Evolutionary conservation across 2,329 filamentous ascomycete species (phyloP).

Genomic region (Pseudomassariella vexata): DNA sequence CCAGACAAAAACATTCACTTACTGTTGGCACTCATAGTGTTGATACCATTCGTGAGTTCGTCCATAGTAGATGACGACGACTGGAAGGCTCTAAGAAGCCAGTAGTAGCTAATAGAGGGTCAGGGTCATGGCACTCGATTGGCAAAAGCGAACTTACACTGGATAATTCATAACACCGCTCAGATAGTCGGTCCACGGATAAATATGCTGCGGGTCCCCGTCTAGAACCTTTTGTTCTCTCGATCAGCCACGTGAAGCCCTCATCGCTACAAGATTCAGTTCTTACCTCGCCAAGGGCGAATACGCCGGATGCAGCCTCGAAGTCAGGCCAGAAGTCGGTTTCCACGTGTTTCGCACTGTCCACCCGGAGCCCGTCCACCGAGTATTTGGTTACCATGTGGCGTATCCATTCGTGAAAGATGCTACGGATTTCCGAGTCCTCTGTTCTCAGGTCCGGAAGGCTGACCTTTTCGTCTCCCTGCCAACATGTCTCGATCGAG

Average conservation of each 20-base stretch:
- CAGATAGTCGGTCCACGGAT: constrained; percentile 42
- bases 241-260: no score
- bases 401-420: constrained; percentile 42
- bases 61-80: constrained; percentile 21
- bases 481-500: constrained; percentile 38
- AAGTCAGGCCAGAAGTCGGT: constrained; percentile 42
- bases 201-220: no score
- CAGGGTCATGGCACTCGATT: no score
- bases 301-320: constrained; percentile 37
- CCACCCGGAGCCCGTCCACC: constrained; percentile 43
- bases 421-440: constrained; percentile 31
- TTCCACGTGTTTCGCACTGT: constrained; percentile 41
- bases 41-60: constrained; percentile 27
- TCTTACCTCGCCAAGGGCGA: constrained; percentile 41
- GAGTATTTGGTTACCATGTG: constrained; percentile 41
- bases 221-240: constrained; percentile 32
- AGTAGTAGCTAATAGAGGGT: no score
- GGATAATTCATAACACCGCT: constrained; percentile 45
- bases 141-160: constrained; percentile 33
- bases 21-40: constrained; percentile 12
- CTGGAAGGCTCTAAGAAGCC: constrained; percentile 28
- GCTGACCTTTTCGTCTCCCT: constrained; percentile 39
- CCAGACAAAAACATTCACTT: neutral
- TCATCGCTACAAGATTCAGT: no score
- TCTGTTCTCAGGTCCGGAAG: constrained; percentile 41